Evolutionary conservation across 1,139 yeast species (phyloP).

Genomic region (Geotrichum fermentans): DNA sequence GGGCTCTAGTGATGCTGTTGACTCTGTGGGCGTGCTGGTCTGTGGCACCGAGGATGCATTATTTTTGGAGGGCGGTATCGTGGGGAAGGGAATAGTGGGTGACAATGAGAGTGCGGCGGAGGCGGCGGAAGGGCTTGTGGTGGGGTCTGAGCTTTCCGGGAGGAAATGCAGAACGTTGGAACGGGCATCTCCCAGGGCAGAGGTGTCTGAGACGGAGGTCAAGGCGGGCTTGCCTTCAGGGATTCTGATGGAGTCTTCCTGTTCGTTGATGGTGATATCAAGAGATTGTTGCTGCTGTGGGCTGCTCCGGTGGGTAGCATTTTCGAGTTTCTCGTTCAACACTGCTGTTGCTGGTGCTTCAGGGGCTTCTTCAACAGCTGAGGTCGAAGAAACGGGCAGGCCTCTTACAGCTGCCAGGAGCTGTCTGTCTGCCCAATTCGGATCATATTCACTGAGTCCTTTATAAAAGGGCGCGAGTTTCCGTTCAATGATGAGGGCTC

Average conservation of each 20-base stretch:
- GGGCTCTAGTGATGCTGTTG: not conserved
- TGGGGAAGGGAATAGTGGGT: slow-evolving; percentile 2
- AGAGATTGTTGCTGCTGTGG: not conserved
- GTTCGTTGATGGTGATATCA: not conserved
- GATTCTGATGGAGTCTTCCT: not conserved
- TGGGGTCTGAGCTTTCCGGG: not conserved
- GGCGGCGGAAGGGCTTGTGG: not conserved
- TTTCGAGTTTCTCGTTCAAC: not conserved
- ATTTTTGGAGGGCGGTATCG: no score
- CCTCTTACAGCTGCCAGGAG: slow-evolving; percentile 49
- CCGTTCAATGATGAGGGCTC: slow-evolving; percentile 59
- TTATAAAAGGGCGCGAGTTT: slow-evolving; percentile 84
- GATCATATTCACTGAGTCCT: slow-evolving; percentile 77
- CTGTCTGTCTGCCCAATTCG: slow-evolving; percentile 67
- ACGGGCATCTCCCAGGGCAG: not conserved
- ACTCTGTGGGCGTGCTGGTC: not conserved
- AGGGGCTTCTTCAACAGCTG: slow-evolving; percentile 4
- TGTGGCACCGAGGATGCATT: not conserved
- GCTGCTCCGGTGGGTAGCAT: not conserved
- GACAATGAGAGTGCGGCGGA: not conserved
- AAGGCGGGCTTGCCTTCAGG: slow-evolving; percentile 1
- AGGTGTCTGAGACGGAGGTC: not conserved
- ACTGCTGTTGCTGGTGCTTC: not conserved
- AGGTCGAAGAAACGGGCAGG: slow-evolving; percentile 24
- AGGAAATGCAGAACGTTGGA: not conserved